Percentiles rank a stretch among this genome's conserved stretches.
phyloP scores from a whole-genome alignment of 2,329 filamentous ascomycete species.

The Epichloe typhina region DNA sequence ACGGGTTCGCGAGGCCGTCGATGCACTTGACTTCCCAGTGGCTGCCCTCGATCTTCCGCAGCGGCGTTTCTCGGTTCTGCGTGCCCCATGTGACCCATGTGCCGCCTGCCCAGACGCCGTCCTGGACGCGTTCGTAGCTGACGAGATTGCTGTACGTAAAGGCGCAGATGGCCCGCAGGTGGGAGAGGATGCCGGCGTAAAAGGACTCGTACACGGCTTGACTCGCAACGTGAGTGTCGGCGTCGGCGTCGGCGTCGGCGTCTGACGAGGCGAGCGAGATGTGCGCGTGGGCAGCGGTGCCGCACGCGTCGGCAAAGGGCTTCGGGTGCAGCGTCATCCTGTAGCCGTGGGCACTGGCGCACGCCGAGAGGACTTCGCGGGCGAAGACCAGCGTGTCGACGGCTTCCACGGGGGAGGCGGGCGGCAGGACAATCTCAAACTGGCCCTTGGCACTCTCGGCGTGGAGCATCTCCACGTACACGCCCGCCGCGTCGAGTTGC shows the following conservation, averaged over 20 bases:
- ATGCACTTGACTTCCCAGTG: conserved; percentile 70
- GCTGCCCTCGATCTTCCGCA: conserved; percentile 51
- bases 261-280: conserved; percentile 45
- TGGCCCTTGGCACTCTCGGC: conserved; percentile 61
- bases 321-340: conserved; percentile 64
- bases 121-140: conserved; percentile 55
- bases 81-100: conserved; percentile 70
- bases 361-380: conserved; percentile 52
- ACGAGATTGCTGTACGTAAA: conserved; percentile 52
- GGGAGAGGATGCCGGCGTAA: conserved; percentile 56
- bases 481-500: conserved; percentile 45
- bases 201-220: conserved; percentile 46
- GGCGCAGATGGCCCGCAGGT: conserved; percentile 53
- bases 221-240: conserved; percentile 7
- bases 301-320: conserved; percentile 43
- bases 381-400: conserved; percentile 60
- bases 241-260: conserved; percentile 8
- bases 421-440: conserved; percentile 62
- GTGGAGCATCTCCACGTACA: conserved; percentile 61
- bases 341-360: conserved; percentile 48
- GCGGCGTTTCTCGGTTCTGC: conserved; percentile 64
- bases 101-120: conserved; percentile 67
- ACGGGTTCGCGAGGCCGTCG: conserved; percentile 72
- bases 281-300: conserved; percentile 57
- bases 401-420: conserved; percentile 50